phyloP scores from a whole-genome alignment of 2,329 filamentous ascomycete genomes.

The Thielaviopsis euricoi region DNA sequence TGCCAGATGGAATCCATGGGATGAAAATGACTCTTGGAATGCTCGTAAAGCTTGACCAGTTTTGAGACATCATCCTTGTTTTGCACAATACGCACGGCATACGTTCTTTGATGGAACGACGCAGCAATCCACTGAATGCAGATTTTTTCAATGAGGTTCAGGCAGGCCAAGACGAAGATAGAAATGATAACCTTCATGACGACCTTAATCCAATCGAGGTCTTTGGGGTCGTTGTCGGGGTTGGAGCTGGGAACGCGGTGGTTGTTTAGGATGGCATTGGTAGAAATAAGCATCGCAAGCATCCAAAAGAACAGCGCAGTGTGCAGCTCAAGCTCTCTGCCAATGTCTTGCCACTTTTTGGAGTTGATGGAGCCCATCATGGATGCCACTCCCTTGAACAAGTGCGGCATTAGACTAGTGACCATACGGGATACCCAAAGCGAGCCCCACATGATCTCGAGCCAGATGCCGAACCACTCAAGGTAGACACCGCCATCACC shows the following conservation, averaged over 20 bases:
- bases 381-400: conserved; percentile 40
- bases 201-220: conserved; percentile 53
- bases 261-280: conserved; percentile 60
- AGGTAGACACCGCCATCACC: conserved; percentile 59
- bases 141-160: conserved; percentile 86
- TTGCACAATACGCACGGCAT: conserved; percentile 75
- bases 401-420: conserved; percentile 31
- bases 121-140: conserved; percentile 90
- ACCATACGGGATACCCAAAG: conserved; percentile 58
- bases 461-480: conserved; percentile 89
- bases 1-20: conserved; percentile 34
- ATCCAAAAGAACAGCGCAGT: conserved; percentile 84
- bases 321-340: conserved; percentile 68
- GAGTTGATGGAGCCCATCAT: conserved; percentile 66
- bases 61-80: conserved; percentile 76
- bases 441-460: conserved; percentile 83
- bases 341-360: conserved; percentile 89
- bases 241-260: conserved; percentile 8
- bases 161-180: conserved; percentile 58
- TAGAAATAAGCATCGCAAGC: conserved; percentile 72
- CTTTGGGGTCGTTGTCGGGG: conserved; percentile 27
- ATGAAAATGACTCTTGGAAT: conserved; percentile 60
- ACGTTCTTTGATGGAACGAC: conserved; percentile 81
- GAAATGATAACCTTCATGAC: conserved; percentile 77
- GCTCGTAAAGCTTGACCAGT: conserved; percentile 41